Evolutionary conservation across 2,329 filamentous ascomycete species (phyloP), one percentile per base, ranked within the genome.

Genomic region (Aureobasidium pullulans): DNA sequence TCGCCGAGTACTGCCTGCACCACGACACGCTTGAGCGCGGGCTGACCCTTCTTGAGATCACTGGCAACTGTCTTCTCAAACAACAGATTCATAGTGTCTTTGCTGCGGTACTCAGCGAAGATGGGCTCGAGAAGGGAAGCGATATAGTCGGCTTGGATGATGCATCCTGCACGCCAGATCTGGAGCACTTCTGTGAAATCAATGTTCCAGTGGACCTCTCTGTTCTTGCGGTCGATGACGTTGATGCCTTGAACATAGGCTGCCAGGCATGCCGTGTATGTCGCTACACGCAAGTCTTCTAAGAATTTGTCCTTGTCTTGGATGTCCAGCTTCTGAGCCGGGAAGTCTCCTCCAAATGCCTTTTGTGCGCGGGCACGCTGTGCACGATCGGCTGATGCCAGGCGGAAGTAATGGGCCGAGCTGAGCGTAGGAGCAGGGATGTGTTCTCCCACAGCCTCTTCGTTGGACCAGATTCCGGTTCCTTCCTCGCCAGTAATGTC

Each of bases 161-260:
- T 89, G 70, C 86, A 89, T 7, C 87, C 86, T 0, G 78, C 83
- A 2, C 84, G 80, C 86, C 86, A 89, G 63, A 89, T 84, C 66
- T 82, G 76, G 48, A 84, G 72, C 2, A 83, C 75, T 31, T 76
- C 73, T 13, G 68, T 67, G 64, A 80, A 80, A 63, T 82, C 71
- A 60, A 85, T 77, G 42, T 76, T 74, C 85, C 86, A 89, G 34
- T 77, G 75, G 66, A 87, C 78, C 34, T 81, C 73, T 43, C 76
- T 72, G 65, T 85, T 81, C 0, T 82, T 81, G 29, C 76, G 77
- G 5, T 81, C 79, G 64, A 89, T 84, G 49, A 88, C 72, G 65
- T 86, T 82, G 50, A 89, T 74, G 6, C 86, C 86, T 69, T 89
- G 85, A 42, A 82, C 80, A 68, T 84, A 89, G 8, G 82, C 82